These are phyloP conservation scores for Strobilomyces echinocephalus DNA, from an alignment of 768 basidiomycete species.

Conservation along the genomic window DNA sequence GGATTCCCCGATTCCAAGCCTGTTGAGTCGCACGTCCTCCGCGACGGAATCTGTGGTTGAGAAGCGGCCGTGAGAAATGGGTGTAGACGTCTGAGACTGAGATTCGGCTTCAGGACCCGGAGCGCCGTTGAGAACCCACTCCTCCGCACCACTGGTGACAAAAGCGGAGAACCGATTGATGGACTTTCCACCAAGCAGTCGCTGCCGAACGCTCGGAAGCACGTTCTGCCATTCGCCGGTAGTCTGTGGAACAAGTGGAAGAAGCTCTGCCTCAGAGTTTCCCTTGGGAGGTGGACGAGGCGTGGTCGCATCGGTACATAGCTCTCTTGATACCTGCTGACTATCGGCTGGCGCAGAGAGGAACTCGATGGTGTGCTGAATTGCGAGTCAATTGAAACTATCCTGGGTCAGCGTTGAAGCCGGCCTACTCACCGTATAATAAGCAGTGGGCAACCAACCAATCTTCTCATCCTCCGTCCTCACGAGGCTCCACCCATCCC, in stretches of 20 bases:
- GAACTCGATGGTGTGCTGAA: slow-evolving; percentile 65
- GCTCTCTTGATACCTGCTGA: slow-evolving; percentile 24
- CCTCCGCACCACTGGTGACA: slow-evolving; percentile 82
- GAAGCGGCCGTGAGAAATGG: slow-evolving; percentile 26
- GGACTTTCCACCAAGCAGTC: slow-evolving; percentile 70
- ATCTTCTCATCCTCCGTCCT: slow-evolving; percentile 52
- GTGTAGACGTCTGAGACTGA: slow-evolving; percentile 13
- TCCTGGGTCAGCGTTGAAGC: background rate
- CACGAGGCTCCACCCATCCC: slow-evolving; percentile 80
- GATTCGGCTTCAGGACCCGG: slow-evolving; percentile 29
- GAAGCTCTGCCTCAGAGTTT: slow-evolving; percentile 22
- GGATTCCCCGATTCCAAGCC: slow-evolving; percentile 48
- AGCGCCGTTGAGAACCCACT: slow-evolving; percentile 70
- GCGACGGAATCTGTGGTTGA: slow-evolving; percentile 35
- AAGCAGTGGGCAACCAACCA: slow-evolving; percentile 63
- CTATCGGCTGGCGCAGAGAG: slow-evolving; percentile 41
- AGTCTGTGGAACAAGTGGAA: slow-evolving; percentile 54
- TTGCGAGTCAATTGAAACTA: background rate
- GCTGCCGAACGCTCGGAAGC: slow-evolving; percentile 66
- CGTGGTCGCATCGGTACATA: slow-evolving; percentile 46
- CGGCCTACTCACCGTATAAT: slow-evolving; percentile 58
- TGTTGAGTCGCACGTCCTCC: slow-evolving; percentile 37
- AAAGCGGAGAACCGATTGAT: slow-evolving; percentile 84
- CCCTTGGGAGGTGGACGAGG: slow-evolving; percentile 38
- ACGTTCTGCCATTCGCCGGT: slow-evolving; percentile 62